A percentile compares a stretch with the other conserved stretches of the same genome.
Conservation (phyloP, 2,329 filamentous ascomycete genomes). For the Aotearoamyces nothofagi region DNA sequence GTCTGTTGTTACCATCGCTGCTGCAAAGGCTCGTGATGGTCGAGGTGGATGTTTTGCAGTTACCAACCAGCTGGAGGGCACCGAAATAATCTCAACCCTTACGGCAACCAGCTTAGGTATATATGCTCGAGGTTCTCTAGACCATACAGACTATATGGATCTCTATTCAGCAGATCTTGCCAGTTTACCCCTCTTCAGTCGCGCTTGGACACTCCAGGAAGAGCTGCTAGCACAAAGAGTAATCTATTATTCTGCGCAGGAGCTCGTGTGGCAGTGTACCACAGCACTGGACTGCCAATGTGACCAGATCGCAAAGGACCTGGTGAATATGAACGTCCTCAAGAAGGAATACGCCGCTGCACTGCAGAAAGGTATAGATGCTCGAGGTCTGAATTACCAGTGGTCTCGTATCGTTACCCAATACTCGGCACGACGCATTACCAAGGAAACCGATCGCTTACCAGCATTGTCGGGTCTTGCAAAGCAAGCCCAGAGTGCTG, state of each 20-base stretch:
- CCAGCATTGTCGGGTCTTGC: conserved; percentile 3
- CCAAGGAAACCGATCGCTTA: conserved; percentile 1
- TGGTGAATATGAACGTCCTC: too few relatives aligned
- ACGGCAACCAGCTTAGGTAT: not conserved
- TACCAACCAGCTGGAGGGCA: not conserved
- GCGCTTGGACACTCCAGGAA: not conserved
- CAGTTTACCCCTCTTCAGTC: not conserved
- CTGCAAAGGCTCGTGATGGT: conserved; percentile 2
- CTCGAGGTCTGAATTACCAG: too few relatives aligned
- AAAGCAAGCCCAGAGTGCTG: not conserved
- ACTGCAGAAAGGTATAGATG: too few relatives aligned
- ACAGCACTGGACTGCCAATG: too few relatives aligned
- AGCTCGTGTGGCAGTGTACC: too few relatives aligned
- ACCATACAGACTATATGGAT: not conserved
- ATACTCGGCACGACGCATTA: conserved; percentile 3
- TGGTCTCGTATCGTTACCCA: conserved; percentile 4
- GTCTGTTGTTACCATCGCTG: conserved; percentile 3
- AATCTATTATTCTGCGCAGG: too few relatives aligned
- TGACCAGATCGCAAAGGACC: too few relatives aligned
- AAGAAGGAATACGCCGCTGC: too few relatives aligned
- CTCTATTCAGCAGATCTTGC: not conserved
- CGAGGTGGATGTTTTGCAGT: conserved; percentile 3
- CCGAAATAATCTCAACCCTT: not conserved
- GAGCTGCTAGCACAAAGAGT: not conserved
- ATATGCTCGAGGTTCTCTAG: not conserved